Conservation (phyloP, 164 flowering plant genomes). For the Stephania japonica region DNA sequence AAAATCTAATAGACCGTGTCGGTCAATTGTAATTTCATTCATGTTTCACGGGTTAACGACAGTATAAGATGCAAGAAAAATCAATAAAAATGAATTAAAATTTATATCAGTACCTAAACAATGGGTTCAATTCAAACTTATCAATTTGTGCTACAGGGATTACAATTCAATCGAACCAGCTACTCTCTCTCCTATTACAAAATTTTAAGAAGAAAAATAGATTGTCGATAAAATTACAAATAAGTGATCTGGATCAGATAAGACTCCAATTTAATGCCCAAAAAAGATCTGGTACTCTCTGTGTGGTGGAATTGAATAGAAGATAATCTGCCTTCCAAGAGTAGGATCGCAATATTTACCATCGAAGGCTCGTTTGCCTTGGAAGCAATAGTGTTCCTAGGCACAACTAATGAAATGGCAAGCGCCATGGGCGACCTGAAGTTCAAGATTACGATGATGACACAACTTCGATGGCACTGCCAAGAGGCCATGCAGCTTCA, state of each 20-base stretch:
- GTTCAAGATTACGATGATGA: constrained; percentile 29
- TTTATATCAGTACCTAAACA: background rate
- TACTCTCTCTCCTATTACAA: background rate
- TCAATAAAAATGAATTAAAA: background rate
- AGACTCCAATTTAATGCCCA: background rate
- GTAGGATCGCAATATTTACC: background rate
- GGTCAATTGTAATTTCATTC: too few species aligned
- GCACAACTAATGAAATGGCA: background rate
- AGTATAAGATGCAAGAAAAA: too few species aligned
- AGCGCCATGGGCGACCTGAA: background rate
- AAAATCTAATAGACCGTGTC: too few species aligned
- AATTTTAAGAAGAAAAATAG: background rate
- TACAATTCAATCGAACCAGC: background rate
- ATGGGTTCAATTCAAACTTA: background rate
- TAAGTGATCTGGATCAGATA: background rate
- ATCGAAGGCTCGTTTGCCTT: background rate
- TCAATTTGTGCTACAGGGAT: background rate
- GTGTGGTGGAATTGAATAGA: constrained; percentile 1
- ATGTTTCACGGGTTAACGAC: too few species aligned
- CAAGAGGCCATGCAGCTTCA: constrained; percentile 97
- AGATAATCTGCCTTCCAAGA: background rate
- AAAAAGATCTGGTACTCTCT: background rate
- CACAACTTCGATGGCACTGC: constrained; percentile 88
- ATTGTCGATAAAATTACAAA: background rate
- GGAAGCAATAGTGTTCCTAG: background rate